Evolutionary conservation across 495 filamentous ascomycete species (phyloP), one percentile per base, ranked within the genome.

Genomic region (Penicillium canescens): DNA sequence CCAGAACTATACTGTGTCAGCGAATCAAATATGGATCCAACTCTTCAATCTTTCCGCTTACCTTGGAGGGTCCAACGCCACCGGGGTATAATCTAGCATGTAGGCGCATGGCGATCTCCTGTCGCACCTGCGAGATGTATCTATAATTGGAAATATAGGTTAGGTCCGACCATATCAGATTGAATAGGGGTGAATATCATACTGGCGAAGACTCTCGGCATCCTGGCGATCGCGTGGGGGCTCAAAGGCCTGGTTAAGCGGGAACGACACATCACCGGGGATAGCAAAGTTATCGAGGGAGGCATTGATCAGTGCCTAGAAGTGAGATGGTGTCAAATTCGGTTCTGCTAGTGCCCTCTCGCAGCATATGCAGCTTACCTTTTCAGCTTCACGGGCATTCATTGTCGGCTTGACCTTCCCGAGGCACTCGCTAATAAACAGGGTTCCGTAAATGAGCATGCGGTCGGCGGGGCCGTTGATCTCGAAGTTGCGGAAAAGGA

Each of bases 401-500:
- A 87, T 88, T 8, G 63, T 72, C 37, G 90, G 85, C 75, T 86
- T 87, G 60, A 98, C 86, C 81, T 92, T 93, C 52, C 78, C 73
- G 68, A 98, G 77, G 56, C 89, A 91, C 65, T 97, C 92, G 65
- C 84, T 90, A 60, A 98, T 78, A 74, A 92, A 97, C 57, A 97
- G 80, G 64, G 96, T 98, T 46, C 93, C 92, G 75, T 98, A 98
- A 61, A 98, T 94, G 53, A 98, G 78, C 69, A 96, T 83, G 41
- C 95, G 83, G 74, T 98, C 94, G 49, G 94, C 94, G 28, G 91
- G 90, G 14, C 94, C 94, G 68, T 96, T 92, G 83, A 98, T 96
- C 80, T 97, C 95, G 67, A 98, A 98, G 80, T 98, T 98, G 60
- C 95, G 88, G 80, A 98, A 98, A 67, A 98, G 86, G 37, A 94